Evolutionary conservation across 2,329 filamentous ascomycete species (phyloP).

Genomic region (Xylariaceae sp.): DNA sequence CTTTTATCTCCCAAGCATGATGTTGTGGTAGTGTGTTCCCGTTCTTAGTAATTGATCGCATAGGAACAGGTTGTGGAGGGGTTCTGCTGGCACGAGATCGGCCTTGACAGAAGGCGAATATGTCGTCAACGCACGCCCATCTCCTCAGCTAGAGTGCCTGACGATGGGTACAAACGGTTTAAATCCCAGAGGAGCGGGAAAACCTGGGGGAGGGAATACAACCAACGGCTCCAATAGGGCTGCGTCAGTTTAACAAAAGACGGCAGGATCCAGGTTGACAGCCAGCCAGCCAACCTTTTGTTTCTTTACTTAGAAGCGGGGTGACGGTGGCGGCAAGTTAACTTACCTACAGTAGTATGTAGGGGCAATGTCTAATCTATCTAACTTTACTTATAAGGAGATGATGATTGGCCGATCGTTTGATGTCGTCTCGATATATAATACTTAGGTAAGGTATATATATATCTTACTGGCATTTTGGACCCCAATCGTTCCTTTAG

Average conservation of each 20-base stretch:
- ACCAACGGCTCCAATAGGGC: not conserved
- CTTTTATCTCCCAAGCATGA: not conserved
- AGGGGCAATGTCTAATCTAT: not conserved
- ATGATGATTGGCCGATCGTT: constrained; percentile 11
- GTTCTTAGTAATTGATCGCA: not conserved
- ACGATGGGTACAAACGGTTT: not conserved
- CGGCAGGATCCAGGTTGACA: constrained; percentile 26
- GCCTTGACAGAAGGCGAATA: not conserved
- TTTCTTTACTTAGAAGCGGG: constrained; percentile 9
- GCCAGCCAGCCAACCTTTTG: constrained; percentile 18
- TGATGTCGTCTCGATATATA: constrained; percentile 24
- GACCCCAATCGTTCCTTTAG: constrained; percentile 9
- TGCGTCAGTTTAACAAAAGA: not conserved
- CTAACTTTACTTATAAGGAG: not conserved
- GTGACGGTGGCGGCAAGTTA: not conserved
- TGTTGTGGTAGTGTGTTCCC: not conserved
- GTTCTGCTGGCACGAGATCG: not conserved
- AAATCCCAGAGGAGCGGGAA: not conserved
- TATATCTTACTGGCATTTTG: constrained; percentile 5
- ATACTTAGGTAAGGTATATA: constrained; percentile 24
- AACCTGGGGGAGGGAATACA: not conserved
- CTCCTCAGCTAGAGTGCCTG: not conserved
- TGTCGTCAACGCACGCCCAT: not conserved
- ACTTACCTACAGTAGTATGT: not conserved
- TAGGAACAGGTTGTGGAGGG: not conserved